Base-by-base conservation (phyloP, 2,329 filamentous ascomycete genomes). In the Cercospora citrullina region DNA sequence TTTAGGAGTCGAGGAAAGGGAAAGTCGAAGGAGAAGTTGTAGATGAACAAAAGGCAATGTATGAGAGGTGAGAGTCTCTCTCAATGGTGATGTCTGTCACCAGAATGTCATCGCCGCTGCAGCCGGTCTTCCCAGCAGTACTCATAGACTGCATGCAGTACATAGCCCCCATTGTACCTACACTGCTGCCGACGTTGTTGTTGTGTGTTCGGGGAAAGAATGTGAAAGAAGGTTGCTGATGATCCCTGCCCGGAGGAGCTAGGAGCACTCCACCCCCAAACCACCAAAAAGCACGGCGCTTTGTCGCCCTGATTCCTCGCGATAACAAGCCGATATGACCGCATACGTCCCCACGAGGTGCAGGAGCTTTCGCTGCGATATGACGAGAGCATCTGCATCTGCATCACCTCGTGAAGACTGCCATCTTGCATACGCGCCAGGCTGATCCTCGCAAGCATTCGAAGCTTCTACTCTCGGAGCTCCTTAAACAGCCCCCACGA, bases 1-100 rank as follows among this genome's bases (percentile, higher is more conserved):
- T 83, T 79, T 75, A 78, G 79, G 67, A 75, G 76, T 9, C 80
- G 79, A 71, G 63, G 68, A 39, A 74, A 71, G 70, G 31, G 65
- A 23, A 53, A 74, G 63, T 18, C 69, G 68, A 68, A 68, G 45
- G 66, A 70, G 69, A 70, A 70, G 61, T 68, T 72, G 69, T 71
- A 69, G 62, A 45, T 28, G 5, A 21, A 14, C 36, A 28, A 26
- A 4, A n/a, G 28, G 30, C 21, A 28, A 26, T 60, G 58, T 21
- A 8, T 57, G 51, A 57, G 45, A 23, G 45, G 36, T 39, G 14
- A 39, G 5, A 39, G 14, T 39, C 7, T n/a, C 33, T 39, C 33
- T n/a, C 33, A 39, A 39, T 16, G 5, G 33, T 39, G 33, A 39
- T 39, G 33, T 16, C 33, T 39, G 5, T 7, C 33, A 39, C 14